Base-by-base conservation (phyloP, 306 rosid species). In the Dryas octopetala region DNA sequence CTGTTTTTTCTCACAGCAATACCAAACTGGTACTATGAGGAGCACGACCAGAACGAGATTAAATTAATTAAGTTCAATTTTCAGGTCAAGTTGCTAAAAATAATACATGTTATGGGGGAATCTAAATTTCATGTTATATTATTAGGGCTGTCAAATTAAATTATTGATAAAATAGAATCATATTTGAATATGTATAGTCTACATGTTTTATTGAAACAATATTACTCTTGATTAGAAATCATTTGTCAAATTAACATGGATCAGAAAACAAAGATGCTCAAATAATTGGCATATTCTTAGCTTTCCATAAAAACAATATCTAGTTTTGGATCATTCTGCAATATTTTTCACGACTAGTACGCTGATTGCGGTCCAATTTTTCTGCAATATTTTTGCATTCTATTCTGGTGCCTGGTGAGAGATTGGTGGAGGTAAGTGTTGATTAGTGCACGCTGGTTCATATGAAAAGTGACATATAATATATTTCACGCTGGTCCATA, bases 321-420 rank as follows among this genome's bases (percentile, higher is more conserved):
- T 17, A n/a, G 23, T 55, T 55, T 55, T 55, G 28, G 61, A 0
- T 11, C 9, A 4, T 62, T 15, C 11, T 38, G 47, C 12, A 62
- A 47, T 11, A 6, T 40, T 45, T 40, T 59, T 10, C 3, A 23
- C 23, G 23, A 23, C 23, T 23, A 23, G 23, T 23, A 58, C 10
- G 0, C 6, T 40, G 48, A 62, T 40, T 38, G 68, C 9, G 68
- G 68, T 62, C 28, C 48, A 1, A 15, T 32, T 28, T 14, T 62
- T 15, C 5, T 38, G 48, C 12, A 62, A 48, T 11, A 6, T 41
- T 46, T 40, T 62, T 15, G 47, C 13, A 0, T 62, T 62, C 67
- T 1, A 40, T 14, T 62, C 47, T 62, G 68, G 68, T 62, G 49
- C 41, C 47, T 62, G 68, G 68, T 62, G 68, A 26, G 49, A 63